Base-by-base conservation (phyloP, 495 filamentous ascomycete species). In the Paragyromitra xinjiangensis region DNA sequence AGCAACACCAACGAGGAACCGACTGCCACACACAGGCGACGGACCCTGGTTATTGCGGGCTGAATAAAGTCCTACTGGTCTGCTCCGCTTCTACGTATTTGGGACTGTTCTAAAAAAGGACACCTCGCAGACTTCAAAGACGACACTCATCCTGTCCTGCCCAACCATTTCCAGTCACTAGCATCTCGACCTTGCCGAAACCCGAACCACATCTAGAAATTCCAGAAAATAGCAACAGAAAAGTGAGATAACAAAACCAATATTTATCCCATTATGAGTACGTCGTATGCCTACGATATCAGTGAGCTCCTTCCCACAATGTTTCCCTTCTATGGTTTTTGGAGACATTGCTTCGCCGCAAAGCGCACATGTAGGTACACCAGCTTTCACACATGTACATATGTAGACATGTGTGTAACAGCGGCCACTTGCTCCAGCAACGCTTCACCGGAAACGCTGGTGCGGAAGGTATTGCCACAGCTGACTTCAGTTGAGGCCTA, bases 51-150 rank as follows among this genome's bases (percentile, higher is more conserved):
- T 67, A 58, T 63, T 19, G 61, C 34, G 51, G 63, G 71, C 61
- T 77, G 74, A 73, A 73, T 61, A 61, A 40, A 42, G 9, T 58
- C 44, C 61, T 73, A 77, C 73, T 77, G 73, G 73, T 53, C 53
- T 61, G 42, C 34, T 58, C 29, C 70, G 3, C 61, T 56, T 50
- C 62, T 71, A 64, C 69, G 39, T 37, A 72, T 65, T 65, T 65
- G 69, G 37, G 29, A 19, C 51, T 22, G 61, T 59, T 72, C 73
- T 66, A 66, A 65, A 66, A 74, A 45, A 65, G 71, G 48, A 67
- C 19, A 50, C 67, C 73, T 64, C 59, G 14, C 53, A 69, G 50
- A 24, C 56, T 40, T 63, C 55, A 48, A 58, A 29, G 22, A 58
- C 11, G 45, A 34, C 62, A 34, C 29, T 34, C 29, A 34, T 34